Evolutionary conservation across 768 basidiomycete genomes (phyloP).

Genomic region (Serpula lacrymans): DNA sequence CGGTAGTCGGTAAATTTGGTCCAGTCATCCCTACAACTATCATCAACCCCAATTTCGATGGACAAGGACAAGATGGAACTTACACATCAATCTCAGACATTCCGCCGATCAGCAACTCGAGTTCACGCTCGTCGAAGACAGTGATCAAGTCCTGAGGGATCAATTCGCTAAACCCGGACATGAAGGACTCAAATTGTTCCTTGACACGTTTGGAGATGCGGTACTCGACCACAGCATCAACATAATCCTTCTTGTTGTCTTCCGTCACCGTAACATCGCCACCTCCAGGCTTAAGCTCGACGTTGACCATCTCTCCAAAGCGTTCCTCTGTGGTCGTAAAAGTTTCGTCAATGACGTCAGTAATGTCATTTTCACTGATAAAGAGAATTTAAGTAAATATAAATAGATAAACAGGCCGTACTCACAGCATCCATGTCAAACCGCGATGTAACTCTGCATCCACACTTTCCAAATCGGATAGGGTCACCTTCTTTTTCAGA

Average conservation of each 20-base stretch:
- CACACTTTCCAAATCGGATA: constrained; percentile 93
- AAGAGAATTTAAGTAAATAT: constrained; percentile 9
- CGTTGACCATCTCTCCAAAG: constrained; percentile 96
- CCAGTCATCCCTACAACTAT: constrained; percentile 79
- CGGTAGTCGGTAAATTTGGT: constrained; percentile 99
- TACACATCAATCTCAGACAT: constrained; percentile 99
- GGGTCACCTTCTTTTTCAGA: constrained; percentile 92
- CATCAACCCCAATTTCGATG: constrained; percentile 8
- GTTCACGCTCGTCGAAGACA: constrained; percentile 97
- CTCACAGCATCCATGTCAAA: constrained; percentile 98
- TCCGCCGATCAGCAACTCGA: constrained; percentile 95
- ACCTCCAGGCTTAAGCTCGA: constrained; percentile 91
- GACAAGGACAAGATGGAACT: constrained; percentile 27
- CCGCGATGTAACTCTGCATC: constrained; percentile 94
- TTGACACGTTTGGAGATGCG: constrained; percentile 96
- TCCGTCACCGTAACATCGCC: constrained; percentile 85
- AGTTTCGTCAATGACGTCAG: constrained; percentile 96
- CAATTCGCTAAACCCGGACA: constrained; percentile 99
- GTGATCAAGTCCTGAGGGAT: constrained; percentile 98
- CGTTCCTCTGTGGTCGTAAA: constrained; percentile 97
- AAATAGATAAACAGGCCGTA: constrained; percentile 10
- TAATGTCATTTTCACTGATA: constrained; percentile 92
- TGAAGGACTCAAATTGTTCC: constrained; percentile 99
- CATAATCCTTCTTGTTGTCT: constrained; percentile 99
- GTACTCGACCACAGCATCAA: constrained; percentile 92